These are phyloP conservation scores for Hypoxylon subgilvum DNA, from an alignment of 495 filamentous ascomycete genomes.

Conservation along the genomic window DNA sequence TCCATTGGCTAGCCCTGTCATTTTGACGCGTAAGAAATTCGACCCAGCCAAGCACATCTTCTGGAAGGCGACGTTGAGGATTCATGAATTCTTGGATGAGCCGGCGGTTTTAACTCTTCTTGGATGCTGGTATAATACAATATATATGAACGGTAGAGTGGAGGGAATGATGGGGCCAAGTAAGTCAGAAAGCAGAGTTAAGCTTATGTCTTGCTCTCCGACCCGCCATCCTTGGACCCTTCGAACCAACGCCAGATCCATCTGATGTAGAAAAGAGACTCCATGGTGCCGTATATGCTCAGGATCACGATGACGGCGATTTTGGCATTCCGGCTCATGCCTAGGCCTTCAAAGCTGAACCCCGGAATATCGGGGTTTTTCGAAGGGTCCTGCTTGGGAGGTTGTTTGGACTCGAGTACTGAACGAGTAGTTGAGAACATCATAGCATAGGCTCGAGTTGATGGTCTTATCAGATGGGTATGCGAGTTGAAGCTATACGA, in stretches of 20 bases:
- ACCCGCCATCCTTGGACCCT: slow-evolving; percentile 9
- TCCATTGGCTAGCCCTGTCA: not conserved
- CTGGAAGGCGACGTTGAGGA: not conserved
- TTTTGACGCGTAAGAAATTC: not conserved
- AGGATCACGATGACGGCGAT: slow-evolving; percentile 32
- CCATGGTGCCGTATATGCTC: slow-evolving; percentile 39
- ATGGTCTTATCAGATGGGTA: slow-evolving; percentile 5
- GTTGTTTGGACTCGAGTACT: slow-evolving; percentile 2
- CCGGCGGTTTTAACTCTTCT: slow-evolving; percentile 15
- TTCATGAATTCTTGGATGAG: slow-evolving; percentile 5
- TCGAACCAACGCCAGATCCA: slow-evolving; percentile 31
- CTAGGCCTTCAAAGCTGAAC: slow-evolving; percentile 37
- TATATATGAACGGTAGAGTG: no score
- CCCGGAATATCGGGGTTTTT: slow-evolving; percentile 14
- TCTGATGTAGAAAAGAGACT: slow-evolving; percentile 36
- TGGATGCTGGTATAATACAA: slow-evolving; percentile 2
- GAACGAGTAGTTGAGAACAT: slow-evolving; percentile 22
- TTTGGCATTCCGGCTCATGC: slow-evolving; percentile 34
- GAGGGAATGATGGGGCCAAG: not conserved
- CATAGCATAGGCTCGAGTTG: not conserved
- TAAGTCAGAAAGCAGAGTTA: not conserved
- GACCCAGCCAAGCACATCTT: not conserved
- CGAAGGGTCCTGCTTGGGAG: slow-evolving; percentile 3
- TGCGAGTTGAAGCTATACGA: slow-evolving; percentile 4
- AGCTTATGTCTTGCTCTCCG: slow-evolving; percentile 12